These are phyloP conservation scores for Aspergillus pseudoviridinutans DNA, from an alignment of 2,329 filamentous ascomycete species.

Conservation along the genomic window DNA sequence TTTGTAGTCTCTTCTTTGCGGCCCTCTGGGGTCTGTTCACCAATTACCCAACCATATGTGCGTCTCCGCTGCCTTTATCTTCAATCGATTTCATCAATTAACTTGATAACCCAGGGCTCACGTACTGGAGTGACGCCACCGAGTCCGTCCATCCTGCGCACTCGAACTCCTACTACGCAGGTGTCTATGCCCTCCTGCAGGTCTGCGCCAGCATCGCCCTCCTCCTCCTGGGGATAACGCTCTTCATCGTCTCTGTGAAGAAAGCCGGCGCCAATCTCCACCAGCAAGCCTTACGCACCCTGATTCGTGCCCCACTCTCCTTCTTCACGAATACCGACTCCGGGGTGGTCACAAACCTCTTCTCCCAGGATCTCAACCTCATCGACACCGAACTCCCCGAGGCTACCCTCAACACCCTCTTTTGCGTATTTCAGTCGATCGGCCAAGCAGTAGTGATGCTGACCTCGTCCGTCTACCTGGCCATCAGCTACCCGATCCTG, in stretches of 20 bases:
- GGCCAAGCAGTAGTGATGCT: conserved; percentile 22
- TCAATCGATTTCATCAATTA: background rate
- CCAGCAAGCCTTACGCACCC: conserved; percentile 14
- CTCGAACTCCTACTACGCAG: conserved; percentile 20
- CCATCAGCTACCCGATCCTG: conserved; percentile 12
- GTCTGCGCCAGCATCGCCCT: conserved; percentile 19
- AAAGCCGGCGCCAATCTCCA: conserved; percentile 22
- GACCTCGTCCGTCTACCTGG: conserved; percentile 22
- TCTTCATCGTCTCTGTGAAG: conserved; percentile 17
- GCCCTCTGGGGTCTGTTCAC: conserved; percentile 21
- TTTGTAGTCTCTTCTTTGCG: conserved; percentile 14
- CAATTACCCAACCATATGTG: conserved; percentile 25
- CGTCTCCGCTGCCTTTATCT: conserved; percentile 6
- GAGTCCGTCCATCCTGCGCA: conserved; percentile 13
- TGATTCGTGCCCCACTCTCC: conserved; percentile 33
- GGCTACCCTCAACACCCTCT: conserved; percentile 10
- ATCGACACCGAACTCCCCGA: conserved; percentile 41
- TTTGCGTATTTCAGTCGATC: conserved; percentile 15
- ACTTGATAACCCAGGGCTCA: background rate
- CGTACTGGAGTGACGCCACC: conserved; percentile 22
- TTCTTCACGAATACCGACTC: conserved; percentile 45
- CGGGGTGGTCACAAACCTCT: conserved; percentile 45
- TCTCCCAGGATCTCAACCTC: conserved; percentile 47
- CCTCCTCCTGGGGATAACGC: conserved; percentile 12
- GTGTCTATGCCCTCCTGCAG: conserved; percentile 25